These are phyloP conservation scores for Wakefieldia striispora DNA, from an alignment of 768 basidiomycete species.

Conservation along the genomic window DNA sequence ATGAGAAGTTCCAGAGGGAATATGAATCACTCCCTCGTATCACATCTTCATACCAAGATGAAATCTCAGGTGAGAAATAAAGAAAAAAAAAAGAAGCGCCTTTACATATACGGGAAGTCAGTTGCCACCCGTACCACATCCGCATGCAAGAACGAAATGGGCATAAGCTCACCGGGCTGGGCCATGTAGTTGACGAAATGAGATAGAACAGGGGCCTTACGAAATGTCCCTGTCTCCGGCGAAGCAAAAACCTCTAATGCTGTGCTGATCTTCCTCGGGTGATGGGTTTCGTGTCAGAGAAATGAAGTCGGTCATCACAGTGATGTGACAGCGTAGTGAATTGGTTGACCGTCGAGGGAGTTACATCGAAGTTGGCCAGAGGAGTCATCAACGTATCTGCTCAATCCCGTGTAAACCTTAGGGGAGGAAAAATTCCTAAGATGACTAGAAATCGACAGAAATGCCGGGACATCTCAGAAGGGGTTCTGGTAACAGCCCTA, in stretches of 20 bases:
- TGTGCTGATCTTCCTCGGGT: conserved; percentile 16
- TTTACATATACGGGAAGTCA: conserved; percentile 11
- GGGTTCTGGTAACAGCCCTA: neutral
- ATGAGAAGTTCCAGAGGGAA: neutral
- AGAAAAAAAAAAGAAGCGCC: conserved; percentile 1
- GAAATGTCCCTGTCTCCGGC: conserved; percentile 17
- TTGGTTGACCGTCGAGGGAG: neutral
- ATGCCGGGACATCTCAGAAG: no score
- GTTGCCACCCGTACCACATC: conserved; percentile 6
- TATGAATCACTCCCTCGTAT: conserved; percentile 9
- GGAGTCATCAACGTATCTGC: neutral
- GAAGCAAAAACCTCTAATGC: conserved; percentile 22
- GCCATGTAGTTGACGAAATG: neutral
- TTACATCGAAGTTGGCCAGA: neutral
- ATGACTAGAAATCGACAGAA: no score
- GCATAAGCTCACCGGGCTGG: no score
- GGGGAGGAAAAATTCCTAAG: no score
- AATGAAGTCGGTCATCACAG: conserved; percentile 7
- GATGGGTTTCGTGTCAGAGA: conserved; percentile 7
- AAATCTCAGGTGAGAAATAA: conserved; percentile 3
- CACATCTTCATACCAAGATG: conserved; percentile 6
- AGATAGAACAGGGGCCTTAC: conserved; percentile 17
- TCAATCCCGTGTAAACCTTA: neutral
- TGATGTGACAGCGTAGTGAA: neutral
- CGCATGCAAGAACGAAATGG: neutral